Evolutionary conservation across 345 rosid species (phyloP), one percentile per base, ranked within the genome.

Genomic region (Bruguiera sexangula): DNA sequence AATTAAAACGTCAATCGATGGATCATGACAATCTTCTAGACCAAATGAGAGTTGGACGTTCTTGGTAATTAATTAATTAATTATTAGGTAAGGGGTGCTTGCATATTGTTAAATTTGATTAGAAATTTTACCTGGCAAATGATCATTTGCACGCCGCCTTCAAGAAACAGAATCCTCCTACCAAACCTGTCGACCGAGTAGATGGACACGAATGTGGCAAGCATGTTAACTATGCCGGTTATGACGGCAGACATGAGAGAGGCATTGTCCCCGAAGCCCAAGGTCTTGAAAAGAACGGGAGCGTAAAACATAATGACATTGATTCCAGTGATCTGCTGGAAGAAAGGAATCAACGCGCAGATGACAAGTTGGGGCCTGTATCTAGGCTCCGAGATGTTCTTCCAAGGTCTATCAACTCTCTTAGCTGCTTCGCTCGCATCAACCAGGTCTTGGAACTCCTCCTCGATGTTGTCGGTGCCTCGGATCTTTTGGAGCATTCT

Each of bases 251-350:
- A 89, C 71, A 87, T 71, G 18, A 91, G 95, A 3, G 97, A 76
- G 30, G 97, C 92, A 21, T 83, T 81, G 24, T 77, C 79, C 2
- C 88, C 97, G 21, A 89, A 91, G 1, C 97, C 97, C 9, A 91
- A 39, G 0, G 91, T 83, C 75, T 89, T 88, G 69, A 87, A 91
- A 60, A 91, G 78, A 32, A 91, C 92, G 0, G 97, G 97, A 0
- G 95, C 95, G 24, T 89, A 89, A 34, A 91, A 91, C 67, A 87
- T 87, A 67, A 91, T 85, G 61, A 87, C 90, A 54, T 88, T 90
- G 61, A 88, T 90, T 51, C 93, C 96, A 1, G 96, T 90, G 67
- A 86, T 67, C 69, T 91, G 97, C 65, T 91, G 97, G 71, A 89
- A 89, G 75, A 85, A 83, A 1, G 95, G 97, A 63, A 91, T 78